Conservation (phyloP, 2,329 filamentous ascomycete species). For the Aphanoascus verrucosus region DNA sequence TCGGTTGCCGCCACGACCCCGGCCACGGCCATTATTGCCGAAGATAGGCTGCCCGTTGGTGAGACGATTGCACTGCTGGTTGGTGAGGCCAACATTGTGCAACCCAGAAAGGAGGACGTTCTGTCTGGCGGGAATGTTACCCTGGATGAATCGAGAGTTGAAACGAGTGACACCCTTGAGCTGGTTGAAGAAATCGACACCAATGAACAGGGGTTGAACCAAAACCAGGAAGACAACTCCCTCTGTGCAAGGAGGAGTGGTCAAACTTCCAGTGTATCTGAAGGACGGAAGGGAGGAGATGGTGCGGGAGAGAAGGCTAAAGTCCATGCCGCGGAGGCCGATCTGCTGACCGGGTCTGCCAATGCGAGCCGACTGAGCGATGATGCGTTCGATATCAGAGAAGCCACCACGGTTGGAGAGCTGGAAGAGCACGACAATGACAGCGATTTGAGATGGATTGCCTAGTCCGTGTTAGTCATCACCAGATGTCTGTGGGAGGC, state of each 20-base stretch:
- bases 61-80: background rate
- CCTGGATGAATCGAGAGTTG: constrained; percentile 16
- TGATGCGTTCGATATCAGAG: constrained; percentile 4
- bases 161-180: constrained; percentile 39
- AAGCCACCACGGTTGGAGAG: constrained; percentile 1
- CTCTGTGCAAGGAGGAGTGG: constrained; percentile 53
- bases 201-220: constrained; percentile 37
- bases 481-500: background rate
- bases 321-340: constrained; percentile 1
- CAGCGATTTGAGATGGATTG: constrained; percentile 6
- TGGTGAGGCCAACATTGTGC: constrained; percentile 6
- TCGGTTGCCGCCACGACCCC: background rate
- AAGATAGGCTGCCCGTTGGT: background rate
- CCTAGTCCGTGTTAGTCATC: background rate
- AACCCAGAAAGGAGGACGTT: constrained; percentile 6
- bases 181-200: constrained; percentile 39
- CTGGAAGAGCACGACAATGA: constrained; percentile 6
- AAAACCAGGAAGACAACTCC: constrained; percentile 45
- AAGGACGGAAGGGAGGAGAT: constrained; percentile 30
- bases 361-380: constrained; percentile 2
- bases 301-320: constrained; percentile 17
- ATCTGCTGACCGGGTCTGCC: constrained; percentile 1
- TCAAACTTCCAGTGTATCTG: constrained; percentile 48
- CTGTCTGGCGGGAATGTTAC: background rate
- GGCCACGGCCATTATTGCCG: background rate